Evolutionary conservation across 768 basidiomycete species (phyloP).

Genomic region (Mycena haematopus): DNA sequence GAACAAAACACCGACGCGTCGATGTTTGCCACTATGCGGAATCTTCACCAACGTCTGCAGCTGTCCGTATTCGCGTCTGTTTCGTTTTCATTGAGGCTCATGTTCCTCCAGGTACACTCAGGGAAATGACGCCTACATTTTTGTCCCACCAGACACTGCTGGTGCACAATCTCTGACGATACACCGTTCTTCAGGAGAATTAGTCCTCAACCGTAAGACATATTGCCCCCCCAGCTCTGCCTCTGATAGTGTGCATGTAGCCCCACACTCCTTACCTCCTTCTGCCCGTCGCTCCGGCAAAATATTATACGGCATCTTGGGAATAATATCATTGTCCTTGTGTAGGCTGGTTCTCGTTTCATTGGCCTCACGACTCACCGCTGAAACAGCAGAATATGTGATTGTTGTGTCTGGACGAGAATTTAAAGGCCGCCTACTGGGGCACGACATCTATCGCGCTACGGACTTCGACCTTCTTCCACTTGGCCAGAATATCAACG

Average conservation of each 20-base stretch:
- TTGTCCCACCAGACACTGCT: conserved; percentile 66
- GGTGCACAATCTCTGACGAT: conserved; percentile 74
- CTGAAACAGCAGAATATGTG: conserved; percentile 83
- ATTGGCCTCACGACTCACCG: conserved; percentile 1
- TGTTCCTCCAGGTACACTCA: conserved; percentile 62
- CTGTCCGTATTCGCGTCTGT: conserved; percentile 51
- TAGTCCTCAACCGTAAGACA: conserved; percentile 68
- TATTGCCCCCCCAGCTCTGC: conserved; percentile 17
- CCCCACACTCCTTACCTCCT: conserved; percentile 47
- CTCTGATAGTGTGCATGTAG: not conserved
- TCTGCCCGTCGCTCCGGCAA: conserved; percentile 66
- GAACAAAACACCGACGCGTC: conserved; percentile 47
- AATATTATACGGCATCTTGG: conserved; percentile 77
- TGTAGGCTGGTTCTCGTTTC: conserved; percentile 52
- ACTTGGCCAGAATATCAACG: conserved; percentile 72
- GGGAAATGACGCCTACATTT: conserved; percentile 77
- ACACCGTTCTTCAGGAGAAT: conserved; percentile 76
- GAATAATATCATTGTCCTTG: conserved; percentile 76
- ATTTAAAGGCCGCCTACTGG: conserved; percentile 78
- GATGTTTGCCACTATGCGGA: conserved; percentile 58
- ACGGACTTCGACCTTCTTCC: conserved; percentile 93
- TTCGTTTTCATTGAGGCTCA: conserved; percentile 22
- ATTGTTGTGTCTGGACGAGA: conserved; percentile 87
- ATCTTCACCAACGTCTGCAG: conserved; percentile 75
- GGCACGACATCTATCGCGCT: conserved; percentile 87